Conservation (phyloP, 352 stramenopile species). For the Phytopythium aichiense region DNA sequence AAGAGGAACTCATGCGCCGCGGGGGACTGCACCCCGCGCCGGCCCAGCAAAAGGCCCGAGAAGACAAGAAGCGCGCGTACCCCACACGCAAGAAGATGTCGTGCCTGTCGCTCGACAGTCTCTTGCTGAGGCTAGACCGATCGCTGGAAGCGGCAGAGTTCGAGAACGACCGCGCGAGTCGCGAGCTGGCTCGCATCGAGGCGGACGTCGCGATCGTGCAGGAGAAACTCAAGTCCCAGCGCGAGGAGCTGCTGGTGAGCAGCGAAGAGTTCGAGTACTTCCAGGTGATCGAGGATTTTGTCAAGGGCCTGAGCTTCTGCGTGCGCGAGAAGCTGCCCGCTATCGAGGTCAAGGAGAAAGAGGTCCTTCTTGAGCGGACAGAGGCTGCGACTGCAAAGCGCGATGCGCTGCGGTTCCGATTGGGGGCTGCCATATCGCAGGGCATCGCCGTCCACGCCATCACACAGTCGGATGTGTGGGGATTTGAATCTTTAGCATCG, state of each 20-base stretch:
- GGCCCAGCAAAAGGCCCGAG: slow-evolving; percentile 5
- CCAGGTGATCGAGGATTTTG: slow-evolving; percentile 68
- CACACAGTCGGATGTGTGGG: slow-evolving; percentile 10
- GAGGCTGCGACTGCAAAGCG: slow-evolving; percentile 1
- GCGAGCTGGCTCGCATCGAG: slow-evolving; percentile 51
- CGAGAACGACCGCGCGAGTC: slow-evolving; percentile 40
- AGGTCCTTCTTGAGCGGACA: slow-evolving; percentile 19
- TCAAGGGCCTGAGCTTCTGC: slow-evolving; percentile 71
- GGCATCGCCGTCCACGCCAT: background rate
- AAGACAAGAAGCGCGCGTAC: slow-evolving; percentile 23
- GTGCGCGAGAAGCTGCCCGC: slow-evolving; percentile 54
- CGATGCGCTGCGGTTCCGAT: background rate
- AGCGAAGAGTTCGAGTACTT: slow-evolving; percentile 81
- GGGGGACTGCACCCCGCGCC: slow-evolving; percentile 35
- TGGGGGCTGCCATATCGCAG: background rate
- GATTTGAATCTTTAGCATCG: background rate
- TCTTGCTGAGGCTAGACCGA: slow-evolving; percentile 49
- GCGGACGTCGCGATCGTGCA: slow-evolving; percentile 43
- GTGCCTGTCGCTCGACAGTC: slow-evolving; percentile 39
- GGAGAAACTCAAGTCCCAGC: slow-evolving; percentile 34
- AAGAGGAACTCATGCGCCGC: slow-evolving; percentile 75
- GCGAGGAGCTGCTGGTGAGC: slow-evolving; percentile 40
- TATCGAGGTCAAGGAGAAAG: slow-evolving; percentile 44
- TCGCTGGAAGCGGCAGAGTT: slow-evolving; percentile 36
- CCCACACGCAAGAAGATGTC: slow-evolving; percentile 45